phyloP scores from a whole-genome alignment of 176 grass and related monocot genomes.

The Bonia amplexicaulis region DNA sequence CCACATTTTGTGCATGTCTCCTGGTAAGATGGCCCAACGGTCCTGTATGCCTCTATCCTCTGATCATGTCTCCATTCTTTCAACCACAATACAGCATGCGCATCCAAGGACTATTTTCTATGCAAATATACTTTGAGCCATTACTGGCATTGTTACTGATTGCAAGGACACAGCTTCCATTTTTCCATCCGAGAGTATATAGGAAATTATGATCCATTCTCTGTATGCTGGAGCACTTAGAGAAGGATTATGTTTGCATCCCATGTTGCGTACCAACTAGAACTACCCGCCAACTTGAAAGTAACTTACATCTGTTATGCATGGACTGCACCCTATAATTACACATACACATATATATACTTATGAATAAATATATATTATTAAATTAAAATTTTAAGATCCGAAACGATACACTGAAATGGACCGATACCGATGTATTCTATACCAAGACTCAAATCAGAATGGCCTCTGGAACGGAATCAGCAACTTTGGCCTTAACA shows the following conservation, averaged over 20 bases:
- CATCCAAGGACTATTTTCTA: background rate
- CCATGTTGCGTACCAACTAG: background rate
- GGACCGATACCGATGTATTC: no score
- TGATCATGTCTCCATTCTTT: background rate
- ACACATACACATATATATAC: no score
- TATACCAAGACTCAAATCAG: no score
- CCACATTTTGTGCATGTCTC: constrained; percentile 80
- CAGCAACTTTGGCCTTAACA: no score
- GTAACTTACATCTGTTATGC: no score
- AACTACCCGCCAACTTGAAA: background rate
- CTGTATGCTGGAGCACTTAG: background rate
- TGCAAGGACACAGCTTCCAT: background rate
- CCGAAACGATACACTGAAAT: no score
- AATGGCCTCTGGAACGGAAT: no score
- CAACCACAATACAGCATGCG: background rate
- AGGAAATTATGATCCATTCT: background rate
- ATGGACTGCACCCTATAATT: no score
- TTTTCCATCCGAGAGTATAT: background rate
- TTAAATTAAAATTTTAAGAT: no score
- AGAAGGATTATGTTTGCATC: background rate
- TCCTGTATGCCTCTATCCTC: background rate
- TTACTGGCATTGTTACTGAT: background rate
- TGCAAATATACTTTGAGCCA: background rate
- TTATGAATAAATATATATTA: no score
- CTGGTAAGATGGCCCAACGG: constrained; percentile 26